A percentile compares a stretch with the other conserved stretches of the same genome.
phyloP scores from a whole-genome alignment of 1,139 yeast species.

The Geotrichum candidum region DNA sequence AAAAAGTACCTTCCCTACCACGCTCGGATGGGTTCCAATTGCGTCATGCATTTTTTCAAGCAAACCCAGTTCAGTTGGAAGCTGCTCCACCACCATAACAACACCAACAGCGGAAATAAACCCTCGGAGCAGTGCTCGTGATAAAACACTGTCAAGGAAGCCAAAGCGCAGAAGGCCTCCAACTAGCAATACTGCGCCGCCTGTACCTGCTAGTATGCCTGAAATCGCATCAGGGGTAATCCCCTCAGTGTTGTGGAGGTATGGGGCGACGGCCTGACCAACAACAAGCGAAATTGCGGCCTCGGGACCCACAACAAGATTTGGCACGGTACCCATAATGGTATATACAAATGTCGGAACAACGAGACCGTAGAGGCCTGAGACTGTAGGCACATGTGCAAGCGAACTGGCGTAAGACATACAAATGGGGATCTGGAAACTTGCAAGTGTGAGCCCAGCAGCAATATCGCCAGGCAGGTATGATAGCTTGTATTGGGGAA shows the following conservation, averaged over 20 bases:
- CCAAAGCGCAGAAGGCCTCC: constrained; percentile 84
- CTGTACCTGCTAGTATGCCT: constrained; percentile 65
- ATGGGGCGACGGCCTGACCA: constrained; percentile 78
- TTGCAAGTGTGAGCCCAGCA: constrained; percentile 84
- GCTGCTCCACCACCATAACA: constrained; percentile 78
- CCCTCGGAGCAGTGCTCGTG: constrained; percentile 78
- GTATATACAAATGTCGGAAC: constrained; percentile 79
- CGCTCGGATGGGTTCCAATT: constrained; percentile 63
- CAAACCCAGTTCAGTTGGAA: constrained; percentile 68
- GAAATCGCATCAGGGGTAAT: constrained; percentile 64
- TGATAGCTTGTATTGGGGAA: constrained; percentile 50
- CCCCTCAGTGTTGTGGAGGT: constrained; percentile 23
- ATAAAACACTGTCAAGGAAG: constrained; percentile 77
- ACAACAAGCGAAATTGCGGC: constrained; percentile 87
- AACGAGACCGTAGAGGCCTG: constrained; percentile 78
- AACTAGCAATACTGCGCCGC: constrained; percentile 69
- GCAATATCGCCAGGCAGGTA: constrained; percentile 66
- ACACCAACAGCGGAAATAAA: constrained; percentile 91
- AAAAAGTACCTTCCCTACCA: constrained; percentile 63
- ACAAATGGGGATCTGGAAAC: constrained; percentile 86
- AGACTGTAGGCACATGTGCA: constrained; percentile 84
- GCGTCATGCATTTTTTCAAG: constrained; percentile 36
- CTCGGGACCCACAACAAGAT: constrained; percentile 96
- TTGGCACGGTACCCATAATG: constrained; percentile 86
- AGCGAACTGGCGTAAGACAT: constrained; percentile 84